These are phyloP conservation scores for Kuraishia hungarica DNA, from an alignment of 805 yeast species.

Conservation along the genomic window DNA sequence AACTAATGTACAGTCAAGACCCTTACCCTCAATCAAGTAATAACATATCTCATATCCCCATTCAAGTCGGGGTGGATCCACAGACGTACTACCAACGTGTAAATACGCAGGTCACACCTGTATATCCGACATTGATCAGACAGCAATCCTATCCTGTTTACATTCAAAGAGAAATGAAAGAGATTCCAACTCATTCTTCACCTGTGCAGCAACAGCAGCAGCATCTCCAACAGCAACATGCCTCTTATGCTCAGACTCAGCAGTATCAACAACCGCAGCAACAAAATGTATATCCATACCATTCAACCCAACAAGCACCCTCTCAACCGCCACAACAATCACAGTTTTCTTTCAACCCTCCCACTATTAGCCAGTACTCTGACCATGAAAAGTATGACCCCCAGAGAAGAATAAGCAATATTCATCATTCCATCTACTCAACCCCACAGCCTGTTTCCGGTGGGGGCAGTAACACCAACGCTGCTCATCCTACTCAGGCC, in stretches of 20 bases:
- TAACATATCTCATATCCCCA: neutral
- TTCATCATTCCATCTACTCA: neutral
- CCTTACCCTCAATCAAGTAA: neutral
- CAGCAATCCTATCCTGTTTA: neutral
- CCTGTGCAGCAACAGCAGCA: neutral
- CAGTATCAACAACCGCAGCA: neutral
- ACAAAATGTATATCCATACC: neutral
- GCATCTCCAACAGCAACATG: neutral
- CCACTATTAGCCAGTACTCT: no score
- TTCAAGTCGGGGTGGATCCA: neutral
- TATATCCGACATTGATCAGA: neutral
- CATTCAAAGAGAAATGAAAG: neutral
- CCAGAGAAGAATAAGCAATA: neutral
- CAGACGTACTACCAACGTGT: neutral
- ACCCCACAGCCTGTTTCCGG: neutral
- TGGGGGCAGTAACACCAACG: neutral
- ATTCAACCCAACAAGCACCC: no score
- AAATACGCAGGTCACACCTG: neutral
- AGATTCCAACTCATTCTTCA: neutral
- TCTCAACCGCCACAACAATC: no score
- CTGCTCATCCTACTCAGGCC: neutral
- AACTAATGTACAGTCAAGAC: neutral
- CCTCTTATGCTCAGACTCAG: neutral
- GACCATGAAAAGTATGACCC: neutral
- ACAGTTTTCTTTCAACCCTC: no score